A percentile compares a stretch with the other conserved stretches of the same genome.
phyloP scores from a whole-genome alignment of 2,329 filamentous ascomycete genomes.

The Emmonsiellopsis sp. region DNA sequence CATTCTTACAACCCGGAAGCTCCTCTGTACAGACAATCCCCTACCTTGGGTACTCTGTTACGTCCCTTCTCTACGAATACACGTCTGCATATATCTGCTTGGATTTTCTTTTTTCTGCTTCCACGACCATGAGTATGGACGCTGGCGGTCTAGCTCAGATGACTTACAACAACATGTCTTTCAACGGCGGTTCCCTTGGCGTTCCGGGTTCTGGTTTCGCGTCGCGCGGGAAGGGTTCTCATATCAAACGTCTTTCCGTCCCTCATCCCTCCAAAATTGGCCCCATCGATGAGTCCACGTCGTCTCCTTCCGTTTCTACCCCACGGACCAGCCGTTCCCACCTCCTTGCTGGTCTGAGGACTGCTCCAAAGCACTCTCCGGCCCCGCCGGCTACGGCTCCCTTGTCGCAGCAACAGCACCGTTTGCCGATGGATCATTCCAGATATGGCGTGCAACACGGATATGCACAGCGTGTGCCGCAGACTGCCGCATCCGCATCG shows the following conservation, averaged over 20 bases:
- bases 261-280: slow-evolving; percentile 62
- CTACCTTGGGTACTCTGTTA: not conserved
- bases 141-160: slow-evolving; percentile 99
- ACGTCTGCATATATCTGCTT: slow-evolving; percentile 17
- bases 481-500: slow-evolving; percentile 49
- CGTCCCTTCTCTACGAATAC: slow-evolving; percentile 5
- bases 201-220: slow-evolving; percentile 73
- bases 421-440: slow-evolving; percentile 37
- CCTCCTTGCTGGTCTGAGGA: slow-evolving; percentile 83
- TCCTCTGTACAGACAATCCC: not conserved
- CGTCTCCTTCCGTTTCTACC: slow-evolving; percentile 62
- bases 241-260: slow-evolving; percentile 79
- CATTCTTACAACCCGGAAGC: no score
- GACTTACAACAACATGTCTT: slow-evolving; percentile 74
- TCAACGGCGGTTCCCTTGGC: slow-evolving; percentile 58
- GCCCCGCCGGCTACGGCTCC: slow-evolving; percentile 56
- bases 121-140: slow-evolving; percentile 53
- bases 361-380: slow-evolving; percentile 76
- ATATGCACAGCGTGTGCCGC: slow-evolving; percentile 41
- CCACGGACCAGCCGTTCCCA: slow-evolving; percentile 93
- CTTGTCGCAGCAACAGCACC: slow-evolving; percentile 46
- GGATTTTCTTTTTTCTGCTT: slow-evolving; percentile 14
- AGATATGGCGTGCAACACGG: slow-evolving; percentile 32
- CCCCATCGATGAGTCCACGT: slow-evolving; percentile 54
- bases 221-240: slow-evolving; percentile 72